A percentile compares a stretch with the other conserved stretches of the same genome.
phyloP scores from a whole-genome alignment of 139 green algal genomes.

The Zygnema circumcarinatum region DNA sequence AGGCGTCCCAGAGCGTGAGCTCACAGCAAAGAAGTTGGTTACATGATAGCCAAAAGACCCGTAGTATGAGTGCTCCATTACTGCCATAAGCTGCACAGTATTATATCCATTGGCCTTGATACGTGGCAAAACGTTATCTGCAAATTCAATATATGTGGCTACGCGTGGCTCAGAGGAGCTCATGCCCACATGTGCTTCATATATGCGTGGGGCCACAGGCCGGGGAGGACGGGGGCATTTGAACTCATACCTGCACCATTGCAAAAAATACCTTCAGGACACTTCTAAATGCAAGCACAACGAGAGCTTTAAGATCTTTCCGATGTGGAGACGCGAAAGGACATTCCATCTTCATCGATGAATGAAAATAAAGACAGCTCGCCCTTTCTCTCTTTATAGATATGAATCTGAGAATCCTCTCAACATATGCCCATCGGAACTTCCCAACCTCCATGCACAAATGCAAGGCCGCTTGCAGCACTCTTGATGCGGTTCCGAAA shows the following conservation, averaged over 20 bases:
- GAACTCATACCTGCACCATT: conserved; percentile 57
- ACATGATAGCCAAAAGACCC: conserved; percentile 94
- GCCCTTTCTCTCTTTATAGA: too few relatives aligned
- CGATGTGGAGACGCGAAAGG: too few relatives aligned
- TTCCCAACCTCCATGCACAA: too few relatives aligned
- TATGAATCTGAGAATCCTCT: too few relatives aligned
- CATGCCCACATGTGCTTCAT: conserved; percentile 98
- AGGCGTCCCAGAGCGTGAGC: conserved; percentile 79
- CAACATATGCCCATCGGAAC: too few relatives aligned
- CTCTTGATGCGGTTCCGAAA: too few relatives aligned
- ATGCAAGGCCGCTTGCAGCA: too few relatives aligned
- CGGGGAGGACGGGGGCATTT: conserved; percentile 68
- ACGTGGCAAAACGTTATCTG: conserved; percentile 82
- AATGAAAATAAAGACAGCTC: too few relatives aligned
- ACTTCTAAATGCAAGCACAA: neutral
- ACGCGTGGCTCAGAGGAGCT: conserved; percentile 69
- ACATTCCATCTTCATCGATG: too few relatives aligned
- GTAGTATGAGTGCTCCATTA: conserved; percentile 96
- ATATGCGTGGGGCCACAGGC: conserved; percentile 80
- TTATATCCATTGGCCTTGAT: conserved; percentile 87
- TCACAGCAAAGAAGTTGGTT: conserved; percentile 89
- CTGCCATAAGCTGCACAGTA: conserved; percentile 75
- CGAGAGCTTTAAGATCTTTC: too few relatives aligned
- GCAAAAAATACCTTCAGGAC: neutral
- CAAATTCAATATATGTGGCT: conserved; percentile 85